Evolutionary conservation across 495 filamentous ascomycete species (phyloP).

Genomic region (Cairneyella variabilis): DNA sequence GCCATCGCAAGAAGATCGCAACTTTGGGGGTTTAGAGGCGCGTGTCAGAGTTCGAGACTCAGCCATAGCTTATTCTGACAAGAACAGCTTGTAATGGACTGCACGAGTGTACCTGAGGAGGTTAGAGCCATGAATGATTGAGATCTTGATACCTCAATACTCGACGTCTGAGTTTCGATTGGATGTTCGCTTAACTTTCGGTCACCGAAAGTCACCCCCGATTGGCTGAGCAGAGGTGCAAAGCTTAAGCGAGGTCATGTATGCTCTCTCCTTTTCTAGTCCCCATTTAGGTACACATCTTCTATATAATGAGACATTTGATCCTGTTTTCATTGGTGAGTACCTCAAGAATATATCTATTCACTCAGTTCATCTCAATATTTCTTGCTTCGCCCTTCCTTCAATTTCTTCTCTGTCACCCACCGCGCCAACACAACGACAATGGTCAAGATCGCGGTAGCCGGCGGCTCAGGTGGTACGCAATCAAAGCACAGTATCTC

Average conservation of each 20-base stretch:
- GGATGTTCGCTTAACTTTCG: too few relatives aligned
- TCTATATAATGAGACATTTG: too few relatives aligned
- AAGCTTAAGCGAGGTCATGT: too few relatives aligned
- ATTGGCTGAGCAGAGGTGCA: conserved; percentile 8
- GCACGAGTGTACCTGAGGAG: neutral
- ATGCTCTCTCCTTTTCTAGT: too few relatives aligned
- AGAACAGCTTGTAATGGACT: neutral
- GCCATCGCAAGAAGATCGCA: conserved; percentile 36
- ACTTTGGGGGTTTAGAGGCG: conserved; percentile 18
- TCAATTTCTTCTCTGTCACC: neutral
- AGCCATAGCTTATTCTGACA: conserved; percentile 5
- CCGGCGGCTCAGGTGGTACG: conserved; percentile 50
- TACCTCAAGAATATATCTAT: too few relatives aligned
- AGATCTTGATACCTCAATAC: too few relatives aligned
- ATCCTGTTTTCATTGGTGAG: too few relatives aligned
- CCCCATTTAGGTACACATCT: too few relatives aligned
- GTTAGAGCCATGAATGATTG: neutral
- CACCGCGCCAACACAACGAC: conserved; percentile 12
- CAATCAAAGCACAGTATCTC: neutral
- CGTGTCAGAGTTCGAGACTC: neutral
- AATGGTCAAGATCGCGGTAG: conserved; percentile 56
- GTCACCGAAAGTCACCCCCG: conserved; percentile 15
- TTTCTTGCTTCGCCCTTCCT: neutral
- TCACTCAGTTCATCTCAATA: too few relatives aligned
- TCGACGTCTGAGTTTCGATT: too few relatives aligned